Evolutionary conservation across 768 basidiomycete genomes (phyloP), one percentile per base, ranked within the genome.

Genomic region (Tephrocybe sp.): DNA sequence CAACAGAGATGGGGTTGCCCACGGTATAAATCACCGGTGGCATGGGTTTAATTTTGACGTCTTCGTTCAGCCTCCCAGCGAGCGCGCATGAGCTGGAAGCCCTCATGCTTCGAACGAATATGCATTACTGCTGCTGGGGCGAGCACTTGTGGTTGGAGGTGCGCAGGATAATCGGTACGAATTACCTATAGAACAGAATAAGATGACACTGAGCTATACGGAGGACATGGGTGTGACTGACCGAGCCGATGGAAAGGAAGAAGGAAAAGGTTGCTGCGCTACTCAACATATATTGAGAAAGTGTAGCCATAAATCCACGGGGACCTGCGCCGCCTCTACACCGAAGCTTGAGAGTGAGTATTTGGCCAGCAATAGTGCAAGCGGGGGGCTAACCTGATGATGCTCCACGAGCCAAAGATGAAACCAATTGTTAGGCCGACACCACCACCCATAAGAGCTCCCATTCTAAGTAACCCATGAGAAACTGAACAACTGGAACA

Each of bases 201-300:
- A 47, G 55, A 47, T 48, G 36, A 47, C 47, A 53, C 49, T 46
- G 19, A 33, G 47, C 22, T 23, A 8, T 14, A 16, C 19, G n/a
- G 8, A 13, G 19, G 20, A 11, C 23, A 17, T 30, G 43, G 23
- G 13, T 30, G 23, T 52, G 84, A 39, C 33, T 61, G 63, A 95
- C 93, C 26, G 93, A 93, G 63, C 92, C 89, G 62, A 97, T 91
- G 35, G 92, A 83, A 54, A 98, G 85, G 85, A 98, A 98, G 75
- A 98, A 98, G 2, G 87, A 87, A 68, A 99, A 98, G 0, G 96
- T 97, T 7, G 95, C 95, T 5, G 92, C 96, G 60, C 96, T 98
- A 62, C 91, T 92, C 23, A 98, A 81, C 97, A 99, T 99, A 69
- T 98, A 98, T 62, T 95, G 92, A 12, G 95, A 96, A 45, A 99